Evolutionary conservation across 805 yeast species (phyloP).

Genomic region (Saccharomycopsis malanga): DNA sequence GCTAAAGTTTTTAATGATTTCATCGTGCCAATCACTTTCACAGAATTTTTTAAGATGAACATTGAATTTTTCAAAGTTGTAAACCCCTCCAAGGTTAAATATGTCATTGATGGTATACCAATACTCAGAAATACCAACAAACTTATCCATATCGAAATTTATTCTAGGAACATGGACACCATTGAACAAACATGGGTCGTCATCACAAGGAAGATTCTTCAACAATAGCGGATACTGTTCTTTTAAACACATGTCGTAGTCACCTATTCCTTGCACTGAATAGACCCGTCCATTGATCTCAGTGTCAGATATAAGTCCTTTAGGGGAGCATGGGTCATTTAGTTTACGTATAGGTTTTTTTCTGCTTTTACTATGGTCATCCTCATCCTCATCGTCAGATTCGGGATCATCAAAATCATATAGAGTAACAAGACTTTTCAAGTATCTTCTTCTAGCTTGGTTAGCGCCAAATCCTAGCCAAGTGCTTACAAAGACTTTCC

Average conservation of each 20-base stretch:
- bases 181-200: slow-evolving; percentile 86
- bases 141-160: slow-evolving; percentile 70
- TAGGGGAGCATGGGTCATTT: slow-evolving; percentile 78
- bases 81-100: slow-evolving; percentile 82
- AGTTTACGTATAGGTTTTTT: slow-evolving; percentile 26
- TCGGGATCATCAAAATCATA: slow-evolving; percentile 32
- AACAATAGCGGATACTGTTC: slow-evolving; percentile 69
- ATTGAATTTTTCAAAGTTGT: slow-evolving; percentile 66
- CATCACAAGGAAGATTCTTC: slow-evolving; percentile 75
- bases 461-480: slow-evolving; percentile 99
- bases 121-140: slow-evolving; percentile 92
- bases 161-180: slow-evolving; percentile 92
- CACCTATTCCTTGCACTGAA: slow-evolving; percentile 66
- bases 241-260: slow-evolving; percentile 64
- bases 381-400: slow-evolving; percentile 9
- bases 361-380: slow-evolving; percentile 21
- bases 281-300: slow-evolving; percentile 37
- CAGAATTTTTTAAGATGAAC: slow-evolving; percentile 66
- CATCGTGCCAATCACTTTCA: slow-evolving; percentile 60
- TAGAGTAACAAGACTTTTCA: slow-evolving; percentile 46
- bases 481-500: slow-evolving; percentile 89
- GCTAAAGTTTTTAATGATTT: slow-evolving; percentile 41
- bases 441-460: slow-evolving; percentile 74
- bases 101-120: slow-evolving; percentile 97
- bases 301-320: slow-evolving; percentile 42